phyloP scores from a whole-genome alignment of 129 eudicot genomes.

The Flaveria linearis region DNA sequence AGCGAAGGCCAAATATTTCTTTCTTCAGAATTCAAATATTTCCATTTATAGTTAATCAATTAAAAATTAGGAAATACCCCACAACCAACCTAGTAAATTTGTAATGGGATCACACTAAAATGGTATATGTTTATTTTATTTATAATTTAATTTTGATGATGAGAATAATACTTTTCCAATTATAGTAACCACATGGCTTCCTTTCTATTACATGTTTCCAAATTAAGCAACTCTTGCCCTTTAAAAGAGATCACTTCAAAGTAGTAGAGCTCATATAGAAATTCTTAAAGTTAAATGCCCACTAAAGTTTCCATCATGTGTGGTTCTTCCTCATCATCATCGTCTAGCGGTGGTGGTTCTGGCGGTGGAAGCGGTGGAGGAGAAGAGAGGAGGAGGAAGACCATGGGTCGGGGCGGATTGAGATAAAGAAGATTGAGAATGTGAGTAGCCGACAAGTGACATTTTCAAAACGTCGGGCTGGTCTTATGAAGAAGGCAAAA shows the following conservation, averaged over 20 bases:
- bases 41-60: constrained; percentile 23
- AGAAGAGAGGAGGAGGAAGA: constrained; percentile 23
- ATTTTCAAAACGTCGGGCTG: constrained; percentile 69
- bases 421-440: constrained; percentile 81
- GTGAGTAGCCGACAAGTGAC: constrained; percentile 75
- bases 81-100: constrained; percentile 26
- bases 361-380: constrained; percentile 8
- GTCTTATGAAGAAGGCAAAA: constrained; percentile 70
- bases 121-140: constrained; percentile 18
- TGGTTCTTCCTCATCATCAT: constrained; percentile 24
- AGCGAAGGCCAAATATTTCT: constrained; percentile 35
- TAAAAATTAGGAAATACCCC: constrained; percentile 30
- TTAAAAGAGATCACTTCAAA: constrained; percentile 34
- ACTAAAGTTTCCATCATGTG: constrained; percentile 32
- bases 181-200: constrained; percentile 38
- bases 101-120: constrained; percentile 29
- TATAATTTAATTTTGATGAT: constrained; percentile 6
- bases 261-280: constrained; percentile 27
- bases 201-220: constrained; percentile 42
- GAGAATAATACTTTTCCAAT: constrained; percentile 27
- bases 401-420: constrained; percentile 81
- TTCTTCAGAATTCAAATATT: constrained; percentile 34
- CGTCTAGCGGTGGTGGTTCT: constrained; percentile 10
- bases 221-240: constrained; percentile 46
- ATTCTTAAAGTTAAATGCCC: constrained; percentile 28